These are phyloP conservation scores for Syzygium grande DNA, from an alignment of 345 rosid genomes.

Conservation along the genomic window DNA sequence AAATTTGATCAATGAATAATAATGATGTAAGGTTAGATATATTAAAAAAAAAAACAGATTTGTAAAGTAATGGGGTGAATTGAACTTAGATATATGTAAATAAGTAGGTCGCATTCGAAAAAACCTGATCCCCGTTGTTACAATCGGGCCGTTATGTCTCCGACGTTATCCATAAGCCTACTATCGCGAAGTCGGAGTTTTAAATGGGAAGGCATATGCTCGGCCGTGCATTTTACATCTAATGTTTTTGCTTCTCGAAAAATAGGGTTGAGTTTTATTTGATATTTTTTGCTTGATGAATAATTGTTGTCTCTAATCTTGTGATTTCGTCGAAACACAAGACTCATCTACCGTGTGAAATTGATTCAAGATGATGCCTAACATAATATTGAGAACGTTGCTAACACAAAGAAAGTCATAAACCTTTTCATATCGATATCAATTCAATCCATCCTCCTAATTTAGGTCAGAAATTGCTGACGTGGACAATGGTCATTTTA, in stretches of 20 bases:
- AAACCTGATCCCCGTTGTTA: neutral
- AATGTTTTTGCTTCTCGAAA: neutral
- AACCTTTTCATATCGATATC: too few relatives aligned
- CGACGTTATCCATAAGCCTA: rapidly evolving
- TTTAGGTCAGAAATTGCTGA: too few relatives aligned
- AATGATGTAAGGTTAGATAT: neutral
- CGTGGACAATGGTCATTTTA: too few relatives aligned
- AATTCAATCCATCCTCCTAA: too few relatives aligned
- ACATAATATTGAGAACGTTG: too few relatives aligned
- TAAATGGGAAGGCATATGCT: neutral
- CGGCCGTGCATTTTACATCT: neutral
- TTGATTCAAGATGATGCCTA: too few relatives aligned
- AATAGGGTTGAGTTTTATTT: neutral
- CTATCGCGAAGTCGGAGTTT: neutral
- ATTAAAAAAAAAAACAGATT: neutral
- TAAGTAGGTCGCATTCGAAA: neutral
- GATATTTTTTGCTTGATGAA: neutral
- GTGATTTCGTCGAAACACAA: too few relatives aligned
- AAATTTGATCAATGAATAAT: neutral
- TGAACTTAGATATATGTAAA: neutral
- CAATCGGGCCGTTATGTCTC: neutral
- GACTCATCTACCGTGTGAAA: neutral
- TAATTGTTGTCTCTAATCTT: rapidly evolving
- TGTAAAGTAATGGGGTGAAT: neutral
- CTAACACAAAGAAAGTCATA: too few relatives aligned